phyloP scores from a whole-genome alignment of 768 basidiomycete genomes.

The Mycena kentingensis region DNA sequence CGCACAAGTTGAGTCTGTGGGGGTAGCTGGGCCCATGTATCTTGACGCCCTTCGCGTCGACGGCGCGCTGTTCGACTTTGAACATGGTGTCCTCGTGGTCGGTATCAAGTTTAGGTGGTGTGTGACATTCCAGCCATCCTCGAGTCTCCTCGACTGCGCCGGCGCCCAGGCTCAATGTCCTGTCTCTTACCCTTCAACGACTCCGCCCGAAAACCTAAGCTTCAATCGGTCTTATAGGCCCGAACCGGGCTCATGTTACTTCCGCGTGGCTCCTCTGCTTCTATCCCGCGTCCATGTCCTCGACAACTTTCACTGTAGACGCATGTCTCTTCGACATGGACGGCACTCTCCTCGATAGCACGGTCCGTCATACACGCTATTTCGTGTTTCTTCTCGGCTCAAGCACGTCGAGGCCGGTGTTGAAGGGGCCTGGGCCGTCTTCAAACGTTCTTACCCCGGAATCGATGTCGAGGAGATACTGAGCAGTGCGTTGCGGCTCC shows the following conservation, averaged over 20 bases:
- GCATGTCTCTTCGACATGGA: slow-evolving; percentile 73
- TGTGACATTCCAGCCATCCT: no score
- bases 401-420: slow-evolving; percentile 71
- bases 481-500: slow-evolving; percentile 50
- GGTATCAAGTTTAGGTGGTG: no score
- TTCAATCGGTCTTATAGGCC: no score
- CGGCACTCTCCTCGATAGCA: slow-evolving; percentile 69
- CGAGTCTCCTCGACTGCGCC: no score
- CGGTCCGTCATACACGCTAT: background rate
- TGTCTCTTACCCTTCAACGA: no score
- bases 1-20: slow-evolving; percentile 79
- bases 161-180: no score
- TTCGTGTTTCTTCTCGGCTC: background rate
- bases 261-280: background rate
- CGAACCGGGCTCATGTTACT: background rate
- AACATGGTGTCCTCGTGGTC: no score
- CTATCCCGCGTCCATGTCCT: background rate
- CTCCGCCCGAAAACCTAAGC: no score
- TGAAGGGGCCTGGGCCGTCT: slow-evolving; percentile 79
- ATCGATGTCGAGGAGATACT: slow-evolving; percentile 65
- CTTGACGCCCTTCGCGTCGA: slow-evolving; percentile 5
- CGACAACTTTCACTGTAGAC: background rate
- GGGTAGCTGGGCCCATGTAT: slow-evolving; percentile 49
- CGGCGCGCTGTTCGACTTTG: slow-evolving; percentile 33
- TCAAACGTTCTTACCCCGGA: slow-evolving; percentile 65